Percentiles rank a stretch among this genome's conserved stretches.
These are phyloP conservation scores for Penicillium malachiteum DNA, from an alignment of 495 filamentous ascomycete species.

Conservation along the genomic window DNA sequence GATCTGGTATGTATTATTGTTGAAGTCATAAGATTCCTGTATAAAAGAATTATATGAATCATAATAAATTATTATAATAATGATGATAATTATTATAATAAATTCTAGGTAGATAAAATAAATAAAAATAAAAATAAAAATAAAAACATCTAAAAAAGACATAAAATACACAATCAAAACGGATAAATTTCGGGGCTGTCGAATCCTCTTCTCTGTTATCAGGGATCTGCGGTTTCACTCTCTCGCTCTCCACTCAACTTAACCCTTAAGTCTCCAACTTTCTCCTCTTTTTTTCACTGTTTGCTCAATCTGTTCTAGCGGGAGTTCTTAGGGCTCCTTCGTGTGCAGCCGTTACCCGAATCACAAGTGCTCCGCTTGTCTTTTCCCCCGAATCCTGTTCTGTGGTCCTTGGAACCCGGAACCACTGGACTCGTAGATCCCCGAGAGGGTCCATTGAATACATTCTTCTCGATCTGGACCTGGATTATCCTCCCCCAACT, in stretches of 20 bases:
- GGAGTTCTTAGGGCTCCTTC: conserved; percentile 13
- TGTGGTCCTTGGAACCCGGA: conserved; percentile 8
- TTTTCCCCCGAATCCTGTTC: conserved; percentile 4
- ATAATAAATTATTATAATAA: too few species aligned
- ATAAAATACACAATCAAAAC: neutral
- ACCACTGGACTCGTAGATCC: conserved; percentile 15
- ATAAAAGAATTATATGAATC: neutral
- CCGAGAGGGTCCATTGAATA: neutral
- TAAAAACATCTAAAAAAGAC: neutral
- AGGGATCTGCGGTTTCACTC: conserved; percentile 20
- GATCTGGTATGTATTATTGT: neutral
- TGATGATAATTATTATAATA: too few species aligned
- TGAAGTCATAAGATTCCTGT: neutral
- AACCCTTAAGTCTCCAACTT: too few species aligned
- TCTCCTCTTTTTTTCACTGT: neutral
- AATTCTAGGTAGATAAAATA: too few species aligned
- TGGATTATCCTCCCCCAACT: conserved; percentile 17
- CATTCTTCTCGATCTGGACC: conserved; percentile 12
- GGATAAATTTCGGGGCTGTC: conserved; percentile 13
- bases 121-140: neutral
- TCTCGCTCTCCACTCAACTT: neutral
- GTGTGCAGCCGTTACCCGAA: neutral
- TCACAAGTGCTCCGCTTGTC: neutral
- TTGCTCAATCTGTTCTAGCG: conserved; percentile 11
- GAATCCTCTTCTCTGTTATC: conserved; percentile 2